Conservation (phyloP, 768 basidiomycete species). For the Suillus weaverae region DNA sequence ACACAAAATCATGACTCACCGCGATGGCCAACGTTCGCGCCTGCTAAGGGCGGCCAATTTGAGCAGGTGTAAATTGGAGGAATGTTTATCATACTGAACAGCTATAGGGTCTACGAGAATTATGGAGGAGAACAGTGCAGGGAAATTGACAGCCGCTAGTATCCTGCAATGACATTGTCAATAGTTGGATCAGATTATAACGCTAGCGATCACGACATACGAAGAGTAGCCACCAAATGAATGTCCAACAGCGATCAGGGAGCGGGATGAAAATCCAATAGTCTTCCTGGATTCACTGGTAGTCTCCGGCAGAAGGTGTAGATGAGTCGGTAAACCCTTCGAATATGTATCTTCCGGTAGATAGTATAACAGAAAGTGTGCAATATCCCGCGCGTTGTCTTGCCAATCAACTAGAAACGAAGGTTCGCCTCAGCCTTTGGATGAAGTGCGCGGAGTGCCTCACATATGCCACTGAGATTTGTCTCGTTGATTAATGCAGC, state of each 20-base stretch:
- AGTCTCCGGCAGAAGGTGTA: slow-evolving; percentile 46
- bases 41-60: slow-evolving; percentile 46
- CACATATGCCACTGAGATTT: slow-evolving; percentile 59
- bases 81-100: slow-evolving; percentile 16
- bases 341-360: slow-evolving; percentile 47
- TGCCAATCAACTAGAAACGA: slow-evolving; percentile 64
- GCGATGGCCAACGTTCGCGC: slow-evolving; percentile 62
- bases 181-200: slow-evolving; percentile 3
- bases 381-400: slow-evolving; percentile 75
- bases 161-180: slow-evolving; percentile 37
- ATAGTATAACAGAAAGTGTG: slow-evolving; percentile 71
- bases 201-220: slow-evolving; percentile 41
- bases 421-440: neutral
- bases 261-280: slow-evolving; percentile 52
- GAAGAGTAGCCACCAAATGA: slow-evolving; percentile 81
- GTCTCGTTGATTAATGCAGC: slow-evolving; percentile 68
- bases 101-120: slow-evolving; percentile 83
- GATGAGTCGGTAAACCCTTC: slow-evolving; percentile 48
- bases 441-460: slow-evolving; percentile 22
- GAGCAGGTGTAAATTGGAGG: neutral
- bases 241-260: slow-evolving; percentile 75
- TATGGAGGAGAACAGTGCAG: slow-evolving; percentile 68
- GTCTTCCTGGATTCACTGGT: slow-evolving; percentile 43
- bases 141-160: slow-evolving; percentile 63
- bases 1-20: slow-evolving; percentile 36